Base-by-base conservation (phyloP, 1,139 yeast genomes). In the Diutina catenulata region DNA sequence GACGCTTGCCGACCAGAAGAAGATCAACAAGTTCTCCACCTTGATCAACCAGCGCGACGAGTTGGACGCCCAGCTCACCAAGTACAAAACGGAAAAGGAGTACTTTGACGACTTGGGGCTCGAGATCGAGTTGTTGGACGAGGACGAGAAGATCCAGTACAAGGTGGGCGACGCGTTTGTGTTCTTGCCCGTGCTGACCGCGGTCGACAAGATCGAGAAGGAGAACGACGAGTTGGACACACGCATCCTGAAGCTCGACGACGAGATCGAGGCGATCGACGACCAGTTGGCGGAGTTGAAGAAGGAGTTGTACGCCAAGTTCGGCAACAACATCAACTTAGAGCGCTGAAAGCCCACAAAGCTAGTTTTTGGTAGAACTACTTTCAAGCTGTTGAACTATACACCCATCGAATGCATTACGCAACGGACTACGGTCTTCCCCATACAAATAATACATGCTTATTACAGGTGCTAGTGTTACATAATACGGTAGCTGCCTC, bases 111-210 rank as follows among this genome's bases (percentile, higher is more conserved):
- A 91, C 52, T 78, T 87, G 35, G 65, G 83, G 9, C 55, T 84
- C 54, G 98, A 91, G 52, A 66, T 91, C 38, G 97, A 91, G 56
- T 69, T 91, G 35, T 61, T 86, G 26, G 97, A 82, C 54, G 91
- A 80, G 47, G 87, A 78, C 42, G 88, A 80, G 37, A 62, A 68
- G 42, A 59, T 76, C n/a, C 76, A 73, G 44, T 78, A 78, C 53
- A 75, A 76, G 43, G 54, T 81, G 15, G 96, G 96, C 8, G 94
- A 83, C 43, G 66, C 78, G 2, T 87, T 88, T 53, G 71, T 87
- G 14, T 74, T 70, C 46, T 52, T 91, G 53, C 70, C 68, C 43
- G 87, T 79, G 41, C 56, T 62, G 9, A 75, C 79, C 44, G 93
- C 84, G 1, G 65, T 81, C 38, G 75, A 68, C 42, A 69, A 72